Base-by-base conservation (phyloP, 179 eudicot genomes). In the Patellifolia procumbens region DNA sequence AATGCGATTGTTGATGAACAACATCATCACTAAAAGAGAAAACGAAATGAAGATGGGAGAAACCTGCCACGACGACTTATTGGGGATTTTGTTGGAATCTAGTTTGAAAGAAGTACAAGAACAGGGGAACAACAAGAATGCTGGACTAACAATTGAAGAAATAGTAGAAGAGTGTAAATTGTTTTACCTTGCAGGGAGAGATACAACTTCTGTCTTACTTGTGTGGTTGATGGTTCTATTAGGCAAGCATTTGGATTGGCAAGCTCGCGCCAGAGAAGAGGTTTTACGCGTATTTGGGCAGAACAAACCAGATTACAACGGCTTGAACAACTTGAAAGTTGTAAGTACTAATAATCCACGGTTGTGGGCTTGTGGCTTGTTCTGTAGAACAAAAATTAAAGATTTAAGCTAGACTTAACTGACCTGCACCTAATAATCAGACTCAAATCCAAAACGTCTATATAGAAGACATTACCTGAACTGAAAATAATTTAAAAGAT, bases 181-280 rank as follows among this genome's bases (percentile, higher is more conserved):
- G 20, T 80, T 80, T 59, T 80, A 80, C 63, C 70, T 80, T 16
- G 83, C 83, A n/a, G 83, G 83, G 42, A 70, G 83, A 24, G 83
- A 80, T 46, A 80, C 83, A 19, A 75, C 79, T 45, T 77, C 83
- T 1, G 79, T 76, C 49, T 76, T 77, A 74, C 83, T 81, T 37
- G 56, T 81, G 20, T 76, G 80, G 80, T 67, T 73, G 26, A 72
- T 81, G 74, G 78, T 81, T 48, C 52, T 76, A 7, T 58, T 80
- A 42, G 83, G 76, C 45, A 63, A 70, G 34, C 83, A 80, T 65
- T 56, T 35, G 45, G 80, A 80, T 17, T 80, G 83, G 83, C 83
- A 81, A 73, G 55, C 64, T 35, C 78, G 78, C 2, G 83, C 83
- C 1, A 67, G 80, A n/a, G 83, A 81, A 49, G 83, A 81, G 71